phyloP scores from a whole-genome alignment of 2,329 filamentous ascomycete genomes.

The Beauveria rudraprayagi region DNA sequence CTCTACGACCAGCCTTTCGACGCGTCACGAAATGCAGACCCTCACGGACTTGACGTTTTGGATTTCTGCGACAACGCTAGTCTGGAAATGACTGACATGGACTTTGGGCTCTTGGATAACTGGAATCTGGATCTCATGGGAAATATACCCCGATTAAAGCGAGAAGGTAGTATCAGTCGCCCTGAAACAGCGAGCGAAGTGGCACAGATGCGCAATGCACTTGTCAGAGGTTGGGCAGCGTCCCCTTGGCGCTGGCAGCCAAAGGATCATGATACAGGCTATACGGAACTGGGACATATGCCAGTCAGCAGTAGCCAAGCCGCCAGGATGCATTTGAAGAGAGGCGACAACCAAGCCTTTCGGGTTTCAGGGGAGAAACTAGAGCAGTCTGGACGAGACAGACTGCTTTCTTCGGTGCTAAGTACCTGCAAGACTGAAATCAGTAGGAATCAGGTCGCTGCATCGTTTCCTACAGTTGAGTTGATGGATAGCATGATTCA shows the following conservation, averaged over 20 bases:
- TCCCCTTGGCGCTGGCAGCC: constrained; percentile 45
- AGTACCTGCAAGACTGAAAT: constrained; percentile 45
- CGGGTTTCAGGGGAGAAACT: constrained; percentile 36
- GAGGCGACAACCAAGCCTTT: constrained; percentile 27
- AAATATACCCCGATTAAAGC: constrained; percentile 8
- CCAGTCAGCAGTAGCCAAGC: constrained; percentile 34
- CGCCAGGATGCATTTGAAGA: constrained; percentile 30
- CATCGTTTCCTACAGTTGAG: constrained; percentile 54
- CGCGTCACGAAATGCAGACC: constrained; percentile 27
- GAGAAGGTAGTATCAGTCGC: constrained; percentile 16
- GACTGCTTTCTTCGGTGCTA: constrained; percentile 56
- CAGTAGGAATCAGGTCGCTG: constrained; percentile 44
- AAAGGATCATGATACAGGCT: constrained; percentile 34
- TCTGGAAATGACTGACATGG: constrained; percentile 43
- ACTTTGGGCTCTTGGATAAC: constrained; percentile 42
- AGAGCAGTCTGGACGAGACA: constrained; percentile 46
- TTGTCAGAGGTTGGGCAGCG: constrained; percentile 41
- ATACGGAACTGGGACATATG: constrained; percentile 36
- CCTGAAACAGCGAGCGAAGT: constrained; percentile 35
- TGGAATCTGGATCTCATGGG: constrained; percentile 36
- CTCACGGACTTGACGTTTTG: constrained; percentile 36
- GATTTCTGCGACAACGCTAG: constrained; percentile 43
- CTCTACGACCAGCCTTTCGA: constrained; percentile 39
- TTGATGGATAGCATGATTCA: constrained; percentile 54
- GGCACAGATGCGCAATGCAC: constrained; percentile 36